Base-by-base conservation (phyloP, 208 protist species). In the Phytomonas sp. region DNA sequence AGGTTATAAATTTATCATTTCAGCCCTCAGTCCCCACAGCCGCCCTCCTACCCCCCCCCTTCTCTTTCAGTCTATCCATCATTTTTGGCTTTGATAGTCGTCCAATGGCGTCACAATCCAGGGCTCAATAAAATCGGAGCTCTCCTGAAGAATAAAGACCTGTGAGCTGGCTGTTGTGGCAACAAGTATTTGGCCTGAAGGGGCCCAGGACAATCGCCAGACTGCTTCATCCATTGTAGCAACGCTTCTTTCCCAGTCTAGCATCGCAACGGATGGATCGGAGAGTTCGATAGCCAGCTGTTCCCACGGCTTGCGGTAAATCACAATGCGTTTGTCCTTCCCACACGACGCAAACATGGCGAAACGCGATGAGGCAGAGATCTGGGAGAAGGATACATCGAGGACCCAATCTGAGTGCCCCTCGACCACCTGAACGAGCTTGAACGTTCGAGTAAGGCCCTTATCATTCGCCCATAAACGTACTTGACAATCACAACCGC, bases 191-290 rank as follows among this genome's bases (percentile, higher is more conserved):
- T 87, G 80, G 13, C 83, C 85, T 15, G 78, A 87, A 15, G 87
- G 85, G 0, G 87, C 80, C 87, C 89, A 95, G 4, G 87, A 89
- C 51, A 95, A 76, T 20, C 87, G 81, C 87, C 89, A 95, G 0
- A 89, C 83, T 9, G 87, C 80, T 65, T 93, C 86, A 26, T 78
- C 74, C 43, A 95, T 87, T 17, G 65, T 66, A 30, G 91, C 77
- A 23, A 78, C 72, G 72, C 81, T 91, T 26, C 82, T 76, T 64
- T 94, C 85, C 87, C 89, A 94, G 68, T 76, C 69, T 63, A 67
- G 62, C 43, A 69, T 71, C 67, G 76, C 67, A 51, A 69, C 43
- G n/a, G 69, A 53, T 6, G 69, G 68, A 15, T 61, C 75, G 9
- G 60, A 29, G 26, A 62, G 26, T 17, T 32, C 71, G 30, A 30